phyloP scores from a whole-genome alignment of 192 early-diverging fungal species.

The Chytriomyces sp. region DNA sequence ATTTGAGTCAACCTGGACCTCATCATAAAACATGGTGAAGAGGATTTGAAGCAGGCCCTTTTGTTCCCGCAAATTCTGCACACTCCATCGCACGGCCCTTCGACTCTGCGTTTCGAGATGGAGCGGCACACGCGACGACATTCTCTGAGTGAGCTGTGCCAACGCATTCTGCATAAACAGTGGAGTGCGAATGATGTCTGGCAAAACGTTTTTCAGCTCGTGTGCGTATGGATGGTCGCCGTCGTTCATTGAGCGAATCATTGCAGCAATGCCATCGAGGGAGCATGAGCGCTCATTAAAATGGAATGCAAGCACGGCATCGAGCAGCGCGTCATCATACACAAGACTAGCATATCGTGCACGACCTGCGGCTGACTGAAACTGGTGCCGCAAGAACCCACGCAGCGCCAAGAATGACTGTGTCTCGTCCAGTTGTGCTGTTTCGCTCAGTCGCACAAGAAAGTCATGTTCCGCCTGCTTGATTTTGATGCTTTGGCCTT shows the following conservation, averaged over 20 bases:
- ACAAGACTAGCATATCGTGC: neutral
- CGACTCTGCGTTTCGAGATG: slow-evolving; percentile 30
- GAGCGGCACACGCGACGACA: slow-evolving; percentile 23
- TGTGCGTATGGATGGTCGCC: neutral
- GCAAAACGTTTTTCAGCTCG: neutral
- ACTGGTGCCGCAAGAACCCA: neutral
- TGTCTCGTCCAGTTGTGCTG: slow-evolving; percentile 10
- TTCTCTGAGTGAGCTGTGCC: neutral
- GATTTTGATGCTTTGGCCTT: slow-evolving; percentile 42
- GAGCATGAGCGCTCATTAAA: slow-evolving; percentile 40
- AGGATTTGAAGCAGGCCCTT: slow-evolving; percentile 44
- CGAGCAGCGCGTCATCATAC: slow-evolving; percentile 37
- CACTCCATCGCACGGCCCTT: slow-evolving; percentile 44
- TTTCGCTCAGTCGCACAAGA: slow-evolving; percentile 31
- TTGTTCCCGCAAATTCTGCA: slow-evolving; percentile 51
- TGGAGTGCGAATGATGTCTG: neutral
- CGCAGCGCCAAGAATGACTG: neutral
- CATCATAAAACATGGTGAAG: slow-evolving; percentile 48
- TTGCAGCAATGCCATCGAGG: slow-evolving; percentile 13
- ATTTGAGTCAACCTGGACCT: neutral
- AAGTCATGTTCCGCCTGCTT: slow-evolving; percentile 31
- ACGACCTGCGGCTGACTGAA: neutral
- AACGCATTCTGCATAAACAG: neutral
- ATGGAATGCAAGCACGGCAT: slow-evolving; percentile 36
- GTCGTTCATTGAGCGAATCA: slow-evolving; percentile 36